phyloP scores from a whole-genome alignment of 1,284 basidiomycete genomes.

The Chondrostereum purpureum region DNA sequence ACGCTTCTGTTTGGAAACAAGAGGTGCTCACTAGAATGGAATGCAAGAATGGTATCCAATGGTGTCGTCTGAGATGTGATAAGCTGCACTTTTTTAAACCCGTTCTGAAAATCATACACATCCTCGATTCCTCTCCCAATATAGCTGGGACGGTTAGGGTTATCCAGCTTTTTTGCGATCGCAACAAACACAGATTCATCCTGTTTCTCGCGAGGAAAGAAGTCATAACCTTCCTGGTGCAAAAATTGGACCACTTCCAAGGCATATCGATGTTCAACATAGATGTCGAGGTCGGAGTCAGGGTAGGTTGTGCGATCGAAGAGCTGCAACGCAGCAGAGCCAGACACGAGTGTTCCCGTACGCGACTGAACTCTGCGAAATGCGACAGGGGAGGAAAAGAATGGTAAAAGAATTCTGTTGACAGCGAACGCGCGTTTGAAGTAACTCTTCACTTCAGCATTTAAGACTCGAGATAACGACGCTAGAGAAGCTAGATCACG shows the following conservation, averaged over 20 bases:
- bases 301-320: conserved; percentile 36
- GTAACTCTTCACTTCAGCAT: background rate
- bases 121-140: background rate
- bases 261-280: conserved; percentile 24
- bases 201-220: conserved; percentile 10
- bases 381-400: background rate
- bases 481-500: background rate
- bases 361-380: conserved; percentile 38
- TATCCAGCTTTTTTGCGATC: background rate
- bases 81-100: background rate
- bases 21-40: background rate
- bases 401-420: conserved; percentile 1
- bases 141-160: background rate
- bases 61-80: background rate
- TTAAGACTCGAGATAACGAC: background rate
- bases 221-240: conserved; percentile 24
- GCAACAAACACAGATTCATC: background rate
- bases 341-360: conserved; percentile 40
- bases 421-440: background rate
- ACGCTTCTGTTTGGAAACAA: too few relatives aligned
- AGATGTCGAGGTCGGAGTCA: conserved; percentile 43
- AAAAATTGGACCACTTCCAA: conserved; percentile 24
- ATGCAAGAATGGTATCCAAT: background rate
- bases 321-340: conserved; percentile 44
- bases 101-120: background rate